Evolutionary conservation across 2,329 filamentous ascomycete species (phyloP), one percentile per base, ranked within the genome.

Genomic region (Aspergillus unguis): DNA sequence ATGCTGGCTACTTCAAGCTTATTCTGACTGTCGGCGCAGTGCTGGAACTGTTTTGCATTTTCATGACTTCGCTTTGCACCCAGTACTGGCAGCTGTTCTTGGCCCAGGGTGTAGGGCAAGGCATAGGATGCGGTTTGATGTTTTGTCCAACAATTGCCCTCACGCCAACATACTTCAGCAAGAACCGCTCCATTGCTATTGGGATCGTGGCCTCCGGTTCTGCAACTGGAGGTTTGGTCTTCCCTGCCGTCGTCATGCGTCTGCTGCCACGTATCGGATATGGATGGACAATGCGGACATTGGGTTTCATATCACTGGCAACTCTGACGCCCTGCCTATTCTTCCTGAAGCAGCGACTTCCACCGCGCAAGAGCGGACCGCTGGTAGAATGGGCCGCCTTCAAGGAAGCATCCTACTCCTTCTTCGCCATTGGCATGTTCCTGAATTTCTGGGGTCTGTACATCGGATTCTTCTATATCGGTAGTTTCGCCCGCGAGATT

Each of bases 191-290:
- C 0, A 70, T 86, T 2, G 85, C 85, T 1, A 75, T 87, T 17
- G 82, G 82, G 0, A 75, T 85, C 6, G 76, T 77, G 7, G 81
- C 83, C 0, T 79, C 78, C 0, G 86, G 86, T 1, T 82, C 81
- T 27, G 79, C 78, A 0, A 80, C 80, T 0, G 86, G 85, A 1
- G 85, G 85, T 0, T 71, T 87, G 25, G 74, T 87, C 2, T 88
- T 85, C 62, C 85, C 85, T 0, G 73, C 81, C 1, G 75, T 83
- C 17, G 74, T 80, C 1, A 73, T 77, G 60, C 77, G 83, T 49
- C 68, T 87, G 8, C 69, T 86, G 1, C 81, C 83, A 0, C 74
- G 72, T 17, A 70, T 87, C 3, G 85, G 85, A 0, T 87, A 86
- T 61, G 74, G 75, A 0, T 87, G 84, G 83, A 85, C 85, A 0